Percentiles rank a stretch among this genome's conserved stretches.
Conservation (phyloP, 1,284 basidiomycete genomes). For the Peniophora sp. region DNA sequence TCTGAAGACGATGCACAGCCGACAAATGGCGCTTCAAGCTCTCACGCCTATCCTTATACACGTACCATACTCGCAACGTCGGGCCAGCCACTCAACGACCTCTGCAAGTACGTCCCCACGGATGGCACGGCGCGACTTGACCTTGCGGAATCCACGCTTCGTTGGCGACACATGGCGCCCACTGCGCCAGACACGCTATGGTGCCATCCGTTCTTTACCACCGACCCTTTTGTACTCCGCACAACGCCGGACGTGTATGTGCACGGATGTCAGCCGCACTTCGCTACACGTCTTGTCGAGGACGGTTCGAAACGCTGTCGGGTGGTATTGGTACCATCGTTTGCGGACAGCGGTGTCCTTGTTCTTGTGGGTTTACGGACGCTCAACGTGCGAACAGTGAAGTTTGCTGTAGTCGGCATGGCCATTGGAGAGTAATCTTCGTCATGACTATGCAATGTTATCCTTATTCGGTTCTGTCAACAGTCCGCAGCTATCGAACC, state of each 20-base stretch:
- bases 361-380: constrained; percentile 55
- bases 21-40: constrained; percentile 12
- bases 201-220: constrained; percentile 90
- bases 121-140: constrained; percentile 61
- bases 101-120: constrained; percentile 84
- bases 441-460: too few species aligned
- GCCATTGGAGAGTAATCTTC: not conserved
- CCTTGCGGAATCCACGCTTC: constrained; percentile 74
- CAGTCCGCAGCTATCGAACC: too few species aligned
- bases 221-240: constrained; percentile 85
- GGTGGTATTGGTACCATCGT: constrained; percentile 80
- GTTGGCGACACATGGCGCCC: constrained; percentile 94
- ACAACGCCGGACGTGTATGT: constrained; percentile 87
- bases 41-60: constrained; percentile 12
- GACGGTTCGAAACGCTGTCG: constrained; percentile 47
- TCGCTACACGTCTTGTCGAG: constrained; percentile 65
- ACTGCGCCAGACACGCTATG: constrained; percentile 98
- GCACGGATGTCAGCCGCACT: constrained; percentile 86
- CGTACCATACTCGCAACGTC: constrained; percentile 73
- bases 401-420: constrained; percentile 26
- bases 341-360: constrained; percentile 58
- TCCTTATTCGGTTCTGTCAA: too few species aligned
- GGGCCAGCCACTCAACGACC: constrained; percentile 92
- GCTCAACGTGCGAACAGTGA: constrained; percentile 36
- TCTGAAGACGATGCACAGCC: constrained; percentile 10